phyloP scores from a whole-genome alignment of 2,329 filamentous ascomycete genomes.

The Aspergillus awamori region DNA sequence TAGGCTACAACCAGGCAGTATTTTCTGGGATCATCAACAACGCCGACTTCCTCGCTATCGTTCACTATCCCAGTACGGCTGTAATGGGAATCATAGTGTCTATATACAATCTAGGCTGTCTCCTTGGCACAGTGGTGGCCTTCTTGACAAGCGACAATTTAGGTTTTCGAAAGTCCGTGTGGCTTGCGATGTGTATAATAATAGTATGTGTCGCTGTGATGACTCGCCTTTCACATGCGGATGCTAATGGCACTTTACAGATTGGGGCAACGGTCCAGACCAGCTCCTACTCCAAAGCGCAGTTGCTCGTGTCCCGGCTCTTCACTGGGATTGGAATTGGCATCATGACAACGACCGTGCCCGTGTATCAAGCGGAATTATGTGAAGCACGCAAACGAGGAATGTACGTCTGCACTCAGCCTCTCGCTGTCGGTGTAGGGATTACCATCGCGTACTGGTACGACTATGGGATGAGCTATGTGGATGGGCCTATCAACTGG shows the following conservation, averaged over 20 bases:
- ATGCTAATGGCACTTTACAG: conserved; percentile 19
- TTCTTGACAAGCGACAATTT: conserved; percentile 37
- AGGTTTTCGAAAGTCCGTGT: conserved; percentile 37
- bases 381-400: conserved; percentile 49
- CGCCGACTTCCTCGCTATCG: conserved; percentile 47
- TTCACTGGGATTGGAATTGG: conserved; percentile 57
- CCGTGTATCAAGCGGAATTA: conserved; percentile 51
- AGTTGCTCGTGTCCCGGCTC: conserved; percentile 49
- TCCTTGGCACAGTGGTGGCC: conserved; percentile 39
- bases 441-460: conserved; percentile 41
- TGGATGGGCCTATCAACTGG: conserved; percentile 50
- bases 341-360: conserved; percentile 43
- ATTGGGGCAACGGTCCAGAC: conserved; percentile 43
- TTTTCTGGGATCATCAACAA: conserved; percentile 54
- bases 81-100: conserved; percentile 48
- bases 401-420: conserved; percentile 48
- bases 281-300: conserved; percentile 33
- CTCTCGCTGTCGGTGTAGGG: conserved; percentile 42
- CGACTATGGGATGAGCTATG: conserved; percentile 40
- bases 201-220: conserved; percentile 24
- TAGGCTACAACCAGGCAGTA: conserved; percentile 55
- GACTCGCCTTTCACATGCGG: neutral
- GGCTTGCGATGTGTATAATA: conserved; percentile 39
- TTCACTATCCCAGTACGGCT: conserved; percentile 41
- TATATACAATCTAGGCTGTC: conserved; percentile 50